Conservation (phyloP, 129 eudicot species). For the Logfia minima region DNA sequence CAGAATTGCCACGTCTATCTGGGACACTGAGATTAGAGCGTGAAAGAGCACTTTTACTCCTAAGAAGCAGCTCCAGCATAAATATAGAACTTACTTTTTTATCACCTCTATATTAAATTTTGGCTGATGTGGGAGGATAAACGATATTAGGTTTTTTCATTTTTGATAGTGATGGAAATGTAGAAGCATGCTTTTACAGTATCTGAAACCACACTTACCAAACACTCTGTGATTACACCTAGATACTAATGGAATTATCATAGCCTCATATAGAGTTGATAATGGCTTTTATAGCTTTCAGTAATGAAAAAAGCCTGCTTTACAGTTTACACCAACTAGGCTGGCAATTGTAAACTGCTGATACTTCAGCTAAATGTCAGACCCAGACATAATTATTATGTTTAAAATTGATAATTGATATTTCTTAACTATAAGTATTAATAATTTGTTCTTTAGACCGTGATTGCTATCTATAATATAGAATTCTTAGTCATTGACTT, state of each 20-base stretch:
- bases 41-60: not conserved
- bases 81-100: not conserved
- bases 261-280: not conserved
- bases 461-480: too few relatives aligned
- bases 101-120: not conserved
- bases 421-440: not conserved
- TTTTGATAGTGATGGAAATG: not conserved
- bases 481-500: not conserved
- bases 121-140: constrained; percentile 3
- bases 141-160: not conserved
- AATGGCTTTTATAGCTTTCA: not conserved
- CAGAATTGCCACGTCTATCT: not conserved
- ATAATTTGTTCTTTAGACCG: not conserved
- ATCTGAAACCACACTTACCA: not conserved
- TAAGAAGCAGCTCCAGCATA: not conserved
- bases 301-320: not conserved
- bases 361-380: not conserved
- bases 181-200: not conserved
- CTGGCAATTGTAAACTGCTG: not conserved
- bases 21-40: not conserved
- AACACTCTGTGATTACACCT: not conserved
- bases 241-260: not conserved
- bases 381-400: not conserved
- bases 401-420: too few relatives aligned
- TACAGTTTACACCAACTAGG: not conserved